Percentiles rank a stretch among this genome's conserved stretches.
Evolutionary conservation across 78 protist species (phyloP).

Genomic region (Dictyostelium capitatum): DNA sequence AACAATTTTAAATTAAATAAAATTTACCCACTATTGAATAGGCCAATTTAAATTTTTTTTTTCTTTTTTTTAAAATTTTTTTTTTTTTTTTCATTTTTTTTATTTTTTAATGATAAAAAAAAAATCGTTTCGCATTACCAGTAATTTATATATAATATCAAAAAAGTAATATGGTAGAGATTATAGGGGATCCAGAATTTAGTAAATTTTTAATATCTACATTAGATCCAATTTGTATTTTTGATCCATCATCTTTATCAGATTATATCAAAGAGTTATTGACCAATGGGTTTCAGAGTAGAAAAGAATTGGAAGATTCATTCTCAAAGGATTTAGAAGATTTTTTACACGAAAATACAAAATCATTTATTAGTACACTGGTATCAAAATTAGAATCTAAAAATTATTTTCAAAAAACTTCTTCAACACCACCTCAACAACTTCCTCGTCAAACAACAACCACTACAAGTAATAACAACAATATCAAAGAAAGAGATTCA

Average conservation of each 20-base stretch:
- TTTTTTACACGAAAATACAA: constrained; percentile 46
- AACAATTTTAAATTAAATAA: too few species aligned
- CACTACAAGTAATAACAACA: background rate
- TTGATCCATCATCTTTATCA: constrained; percentile 32
- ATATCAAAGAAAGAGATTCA: background rate
- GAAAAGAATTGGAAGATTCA: constrained; percentile 14
- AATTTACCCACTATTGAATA: too few species aligned
- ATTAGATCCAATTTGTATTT: constrained; percentile 57
- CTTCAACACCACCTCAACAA: background rate
- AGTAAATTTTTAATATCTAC: constrained; percentile 20
- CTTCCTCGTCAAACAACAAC: background rate
- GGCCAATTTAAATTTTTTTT: too few species aligned
- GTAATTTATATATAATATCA: too few species aligned
- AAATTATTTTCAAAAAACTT: background rate
- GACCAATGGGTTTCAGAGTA: constrained; percentile 2
- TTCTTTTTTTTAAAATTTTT: too few species aligned
- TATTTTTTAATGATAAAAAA: too few species aligned
- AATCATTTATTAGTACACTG: constrained; percentile 1
- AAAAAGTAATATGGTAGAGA: background rate
- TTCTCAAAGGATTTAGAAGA: constrained; percentile 23
- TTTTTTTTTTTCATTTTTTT: too few species aligned
- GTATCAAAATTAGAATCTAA: background rate
- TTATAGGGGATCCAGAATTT: constrained; percentile 24
- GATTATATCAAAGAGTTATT: constrained; percentile 57
- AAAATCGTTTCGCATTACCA: too few species aligned